These are phyloP conservation scores for Nakaseomyces bracarensis DNA, from an alignment of 1,139 yeast species.

Conservation along the genomic window DNA sequence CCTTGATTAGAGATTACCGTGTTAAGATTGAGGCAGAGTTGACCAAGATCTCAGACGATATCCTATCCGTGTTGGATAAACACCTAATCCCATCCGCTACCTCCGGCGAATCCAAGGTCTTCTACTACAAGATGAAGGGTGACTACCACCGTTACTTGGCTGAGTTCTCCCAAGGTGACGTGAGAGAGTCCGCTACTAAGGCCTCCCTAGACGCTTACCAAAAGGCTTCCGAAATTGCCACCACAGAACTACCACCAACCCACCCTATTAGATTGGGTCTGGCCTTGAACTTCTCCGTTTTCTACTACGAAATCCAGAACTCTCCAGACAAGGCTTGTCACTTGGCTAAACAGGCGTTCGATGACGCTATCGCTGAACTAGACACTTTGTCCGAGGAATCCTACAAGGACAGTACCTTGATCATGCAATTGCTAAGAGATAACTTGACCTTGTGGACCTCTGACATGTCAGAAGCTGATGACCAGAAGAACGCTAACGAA, in stretches of 20 bases:
- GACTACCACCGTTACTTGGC: conserved; percentile 99
- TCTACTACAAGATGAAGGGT: conserved; percentile 99
- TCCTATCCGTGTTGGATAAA: conserved; percentile 74
- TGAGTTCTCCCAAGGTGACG: conserved; percentile 86
- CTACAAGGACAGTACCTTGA: conserved; percentile 94
- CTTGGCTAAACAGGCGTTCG: conserved; percentile 97
- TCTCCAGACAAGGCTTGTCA: conserved; percentile 99
- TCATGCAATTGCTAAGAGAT: conserved; percentile 97
- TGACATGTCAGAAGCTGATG: conserved; percentile 76
- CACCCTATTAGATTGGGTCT: conserved; percentile 98
- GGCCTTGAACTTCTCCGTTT: conserved; percentile 95
- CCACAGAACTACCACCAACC: conserved; percentile 93
- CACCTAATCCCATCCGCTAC: conserved; percentile 92
- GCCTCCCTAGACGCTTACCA: conserved; percentile 90
- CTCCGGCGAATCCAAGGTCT: conserved; percentile 95
- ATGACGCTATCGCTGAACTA: conserved; percentile 97
- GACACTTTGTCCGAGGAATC: conserved; percentile 97
- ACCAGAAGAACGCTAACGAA: conserved; percentile 14
- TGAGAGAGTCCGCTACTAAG: conserved; percentile 89
- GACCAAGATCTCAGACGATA: conserved; percentile 89
- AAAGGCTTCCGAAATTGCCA: conserved; percentile 94
- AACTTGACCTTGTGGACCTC: conserved; percentile 97
- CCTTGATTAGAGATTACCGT: conserved; percentile 89
- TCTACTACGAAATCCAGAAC: conserved; percentile 95
- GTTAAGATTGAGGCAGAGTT: conserved; percentile 89